phyloP scores from a whole-genome alignment of 305 asterid genomes.

The Fraxinus platypoda region DNA sequence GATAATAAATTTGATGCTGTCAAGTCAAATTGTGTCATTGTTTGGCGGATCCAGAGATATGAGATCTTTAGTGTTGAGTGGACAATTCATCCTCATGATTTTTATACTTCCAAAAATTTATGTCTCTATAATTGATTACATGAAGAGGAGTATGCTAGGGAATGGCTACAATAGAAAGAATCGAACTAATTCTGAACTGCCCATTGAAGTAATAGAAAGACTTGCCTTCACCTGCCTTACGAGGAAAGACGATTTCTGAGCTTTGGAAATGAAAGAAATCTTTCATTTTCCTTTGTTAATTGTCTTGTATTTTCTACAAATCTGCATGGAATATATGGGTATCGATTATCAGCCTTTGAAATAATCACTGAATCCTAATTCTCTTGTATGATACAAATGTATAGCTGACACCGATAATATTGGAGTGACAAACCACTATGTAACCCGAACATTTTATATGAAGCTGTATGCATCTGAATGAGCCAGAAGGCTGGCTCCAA shows the following conservation, averaged over 20 bases:
- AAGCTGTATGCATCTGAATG: not conserved
- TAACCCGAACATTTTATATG: not conserved
- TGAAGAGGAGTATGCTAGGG: not conserved
- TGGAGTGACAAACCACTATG: not conserved
- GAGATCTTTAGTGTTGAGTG: not conserved
- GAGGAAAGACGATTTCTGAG: not conserved
- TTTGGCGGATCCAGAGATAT: not conserved
- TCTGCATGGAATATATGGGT: not conserved
- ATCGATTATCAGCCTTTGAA: not conserved
- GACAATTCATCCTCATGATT: not conserved
- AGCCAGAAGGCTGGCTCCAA: slow-evolving; percentile 3
- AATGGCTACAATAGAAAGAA: not conserved
- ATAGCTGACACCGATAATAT: not conserved
- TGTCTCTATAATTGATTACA: not conserved
- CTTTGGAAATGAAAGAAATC: not conserved
- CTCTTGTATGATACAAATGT: not conserved
- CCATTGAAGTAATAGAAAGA: not conserved
- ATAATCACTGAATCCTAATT: not conserved
- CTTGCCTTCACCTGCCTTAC: not conserved
- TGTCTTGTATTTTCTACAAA: not conserved
- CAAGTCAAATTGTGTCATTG: not conserved
- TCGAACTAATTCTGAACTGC: not conserved
- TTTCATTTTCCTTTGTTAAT: not conserved
- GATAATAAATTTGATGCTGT: not conserved
- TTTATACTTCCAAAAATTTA: not conserved